Conservation (phyloP, 2,329 filamentous ascomycete genomes). For the Aspergillus tamarii region DNA sequence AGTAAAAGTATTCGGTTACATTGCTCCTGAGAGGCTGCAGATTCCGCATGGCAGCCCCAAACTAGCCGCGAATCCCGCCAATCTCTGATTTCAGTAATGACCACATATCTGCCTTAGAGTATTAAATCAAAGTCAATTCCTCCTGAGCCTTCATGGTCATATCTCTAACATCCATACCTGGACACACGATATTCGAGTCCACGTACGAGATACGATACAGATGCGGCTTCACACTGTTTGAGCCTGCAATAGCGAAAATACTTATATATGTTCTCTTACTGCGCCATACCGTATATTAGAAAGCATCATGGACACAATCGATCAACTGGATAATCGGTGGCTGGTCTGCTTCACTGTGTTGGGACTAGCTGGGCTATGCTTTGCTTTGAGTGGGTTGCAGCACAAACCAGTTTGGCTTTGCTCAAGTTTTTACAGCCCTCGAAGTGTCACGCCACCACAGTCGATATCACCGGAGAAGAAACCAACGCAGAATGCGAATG, state of each 20-base stretch:
- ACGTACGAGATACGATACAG: neutral
- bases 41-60: neutral
- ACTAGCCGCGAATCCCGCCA: neutral
- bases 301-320: slow-evolving; percentile 23
- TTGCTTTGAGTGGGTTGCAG: slow-evolving; percentile 34
- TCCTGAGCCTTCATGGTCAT: neutral
- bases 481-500: slow-evolving; percentile 47
- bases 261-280: neutral
- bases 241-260: neutral
- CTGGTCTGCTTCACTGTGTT: slow-evolving; percentile 27
- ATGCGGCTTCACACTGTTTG: neutral
- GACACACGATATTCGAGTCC: neutral
- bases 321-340: slow-evolving; percentile 25
- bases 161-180: neutral
- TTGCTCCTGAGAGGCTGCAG: slow-evolving; percentile 8
- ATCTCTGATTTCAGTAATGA: neutral
- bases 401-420: slow-evolving; percentile 45
- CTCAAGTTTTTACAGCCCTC: slow-evolving; percentile 44
- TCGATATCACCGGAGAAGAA: slow-evolving; percentile 57
- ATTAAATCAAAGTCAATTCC: neutral
- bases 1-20: slow-evolving; percentile 21
- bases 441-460: slow-evolving; percentile 55
- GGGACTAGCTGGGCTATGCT: slow-evolving; percentile 28
- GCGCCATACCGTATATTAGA: neutral
- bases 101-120: neutral